These are phyloP conservation scores for Dalbergia cultrata DNA, from an alignment of 306 rosid genomes.

Conservation along the genomic window DNA sequence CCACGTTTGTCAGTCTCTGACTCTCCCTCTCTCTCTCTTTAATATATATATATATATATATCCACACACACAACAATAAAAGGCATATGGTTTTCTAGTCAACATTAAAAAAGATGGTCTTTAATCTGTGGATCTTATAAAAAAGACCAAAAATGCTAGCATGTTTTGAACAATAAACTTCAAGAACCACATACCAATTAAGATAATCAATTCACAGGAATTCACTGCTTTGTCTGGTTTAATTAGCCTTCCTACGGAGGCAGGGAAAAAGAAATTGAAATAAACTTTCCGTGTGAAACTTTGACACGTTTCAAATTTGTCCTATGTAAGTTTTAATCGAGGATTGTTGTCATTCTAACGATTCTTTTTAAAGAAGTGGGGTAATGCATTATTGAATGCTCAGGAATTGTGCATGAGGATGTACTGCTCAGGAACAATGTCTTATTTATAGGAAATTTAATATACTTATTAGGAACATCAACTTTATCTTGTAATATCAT, in stretches of 20 bases:
- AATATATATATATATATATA: background rate
- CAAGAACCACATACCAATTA: background rate
- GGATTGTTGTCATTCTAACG: background rate
- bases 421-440: too few species aligned
- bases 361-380: too few species aligned
- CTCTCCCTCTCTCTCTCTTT: background rate
- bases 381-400: too few species aligned
- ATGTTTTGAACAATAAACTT: background rate
- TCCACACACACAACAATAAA: too few species aligned
- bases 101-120: too few species aligned
- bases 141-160: background rate
- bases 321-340: background rate
- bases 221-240: background rate
- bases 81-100: background rate
- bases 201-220: background rate
- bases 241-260: too few species aligned
- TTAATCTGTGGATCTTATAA: background rate
- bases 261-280: background rate
- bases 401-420: too few species aligned
- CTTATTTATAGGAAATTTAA: too few species aligned
- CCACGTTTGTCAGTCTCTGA: too few species aligned
- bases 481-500: too few species aligned
- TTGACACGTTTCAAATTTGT: slow-evolving; percentile 13
- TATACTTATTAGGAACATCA: too few species aligned
- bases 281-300: background rate